A percentile compares a stretch with the other conserved stretches of the same genome.
Evolutionary conservation across 1,139 yeast genomes (phyloP).

Genomic region (Kurtzmaniella quercitrusa): DNA sequence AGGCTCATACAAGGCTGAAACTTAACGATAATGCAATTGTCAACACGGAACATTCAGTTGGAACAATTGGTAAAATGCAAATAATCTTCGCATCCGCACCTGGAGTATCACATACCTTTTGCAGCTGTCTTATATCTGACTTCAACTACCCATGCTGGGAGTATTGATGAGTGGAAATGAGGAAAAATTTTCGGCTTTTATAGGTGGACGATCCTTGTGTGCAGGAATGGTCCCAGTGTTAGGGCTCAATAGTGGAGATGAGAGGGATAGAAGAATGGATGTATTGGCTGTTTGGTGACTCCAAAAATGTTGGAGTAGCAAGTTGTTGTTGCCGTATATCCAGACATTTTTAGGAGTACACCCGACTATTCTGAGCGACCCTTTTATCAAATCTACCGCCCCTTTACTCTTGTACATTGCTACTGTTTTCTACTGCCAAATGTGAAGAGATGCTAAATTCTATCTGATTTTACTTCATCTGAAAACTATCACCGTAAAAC

Average conservation of each 20-base stretch:
- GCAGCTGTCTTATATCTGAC: background rate
- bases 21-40: constrained; percentile 76
- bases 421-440: too few species aligned
- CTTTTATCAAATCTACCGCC: too few species aligned
- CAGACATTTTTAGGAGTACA: too few species aligned
- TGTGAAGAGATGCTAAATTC: too few species aligned
- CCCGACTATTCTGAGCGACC: too few species aligned
- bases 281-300: too few species aligned
- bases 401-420: too few species aligned
- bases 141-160: constrained; percentile 8
- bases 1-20: constrained; percentile 85
- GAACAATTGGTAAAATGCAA: constrained; percentile 76
- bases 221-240: background rate
- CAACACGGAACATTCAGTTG: constrained; percentile 73
- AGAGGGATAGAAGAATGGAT: background rate
- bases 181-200: background rate
- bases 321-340: too few species aligned
- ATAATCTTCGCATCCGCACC: constrained; percentile 52
- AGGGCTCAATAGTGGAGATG: background rate
- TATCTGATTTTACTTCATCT: too few species aligned
- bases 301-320: too few species aligned
- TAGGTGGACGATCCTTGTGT: background rate
- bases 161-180: background rate
- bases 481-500: too few species aligned
- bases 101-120: background rate